Conservation (phyloP, 1,139 yeast species). For the Starmera stellimalicola region DNA sequence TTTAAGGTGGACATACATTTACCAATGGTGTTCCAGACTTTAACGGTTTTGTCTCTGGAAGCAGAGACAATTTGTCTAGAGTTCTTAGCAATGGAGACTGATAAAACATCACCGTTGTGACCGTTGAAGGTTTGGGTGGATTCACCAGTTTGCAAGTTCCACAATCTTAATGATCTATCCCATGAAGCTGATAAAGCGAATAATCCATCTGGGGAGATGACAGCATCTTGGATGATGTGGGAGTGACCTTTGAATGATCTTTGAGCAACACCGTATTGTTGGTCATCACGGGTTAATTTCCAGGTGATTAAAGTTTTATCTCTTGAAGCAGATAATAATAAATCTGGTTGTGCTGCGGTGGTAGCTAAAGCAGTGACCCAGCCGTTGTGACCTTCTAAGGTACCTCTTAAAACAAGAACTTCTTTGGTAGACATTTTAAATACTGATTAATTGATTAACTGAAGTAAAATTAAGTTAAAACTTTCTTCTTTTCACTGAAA, state of each 20-base stretch:
- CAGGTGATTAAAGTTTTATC: constrained; percentile 98
- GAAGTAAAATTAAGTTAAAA: neutral
- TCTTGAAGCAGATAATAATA: constrained; percentile 97
- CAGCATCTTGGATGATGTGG: constrained; percentile 97
- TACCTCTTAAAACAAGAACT: constrained; percentile 99
- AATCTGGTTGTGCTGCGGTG: constrained; percentile 97
- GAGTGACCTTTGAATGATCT: constrained; percentile 97
- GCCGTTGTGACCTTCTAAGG: constrained; percentile 90
- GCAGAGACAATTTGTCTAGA: constrained; percentile 98
- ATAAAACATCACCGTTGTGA: constrained; percentile 95
- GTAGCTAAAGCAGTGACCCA: constrained; percentile 99
- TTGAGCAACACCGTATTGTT: constrained; percentile 97
- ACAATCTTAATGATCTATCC: constrained; percentile 98
- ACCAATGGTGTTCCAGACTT: constrained; percentile 99
- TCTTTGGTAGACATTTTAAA: constrained; percentile 59
- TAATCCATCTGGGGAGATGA: constrained; percentile 97
- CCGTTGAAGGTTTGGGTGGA: constrained; percentile 95
- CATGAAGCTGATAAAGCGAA: constrained; percentile 98
- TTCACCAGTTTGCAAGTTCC: constrained; percentile 96
- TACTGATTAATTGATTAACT: constrained; percentile 7
- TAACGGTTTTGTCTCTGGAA: constrained; percentile 98
- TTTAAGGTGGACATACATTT: constrained; percentile 89
- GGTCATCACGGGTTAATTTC: constrained; percentile 97
- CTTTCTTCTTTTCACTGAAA: neutral
- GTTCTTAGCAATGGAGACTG: constrained; percentile 94